Conservation (phyloP, 2,329 filamentous ascomycete species). For the Aspergillus sp. region DNA sequence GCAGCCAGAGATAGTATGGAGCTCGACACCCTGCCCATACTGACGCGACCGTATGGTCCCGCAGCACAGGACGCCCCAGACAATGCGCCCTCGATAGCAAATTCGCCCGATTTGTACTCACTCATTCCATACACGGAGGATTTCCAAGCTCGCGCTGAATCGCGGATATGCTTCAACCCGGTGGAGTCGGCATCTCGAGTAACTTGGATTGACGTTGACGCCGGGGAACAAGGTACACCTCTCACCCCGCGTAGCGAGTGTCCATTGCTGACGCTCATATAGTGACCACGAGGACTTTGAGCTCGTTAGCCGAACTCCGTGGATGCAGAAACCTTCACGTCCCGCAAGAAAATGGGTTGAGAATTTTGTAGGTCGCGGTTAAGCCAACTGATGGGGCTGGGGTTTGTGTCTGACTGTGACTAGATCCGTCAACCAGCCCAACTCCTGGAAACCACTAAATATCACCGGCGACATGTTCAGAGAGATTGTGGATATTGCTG, state of each 20-base stretch:
- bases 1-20: neutral
- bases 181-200: conserved; percentile 9
- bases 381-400: no score
- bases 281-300: conserved; percentile 7
- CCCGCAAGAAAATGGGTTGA: neutral
- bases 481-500: conserved; percentile 17
- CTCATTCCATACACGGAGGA: conserved; percentile 13
- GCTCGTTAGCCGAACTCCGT: conserved; percentile 8
- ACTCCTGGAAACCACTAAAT: conserved; percentile 28
- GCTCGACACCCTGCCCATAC: neutral
- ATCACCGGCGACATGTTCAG: conserved; percentile 24
- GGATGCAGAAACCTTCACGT: neutral
- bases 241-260: no score
- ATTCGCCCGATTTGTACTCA: conserved; percentile 9
- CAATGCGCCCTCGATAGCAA: neutral
- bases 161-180: conserved; percentile 10
- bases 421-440: conserved; percentile 28
- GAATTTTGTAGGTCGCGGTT: conserved; percentile 15
- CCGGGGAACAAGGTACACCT: neutral
- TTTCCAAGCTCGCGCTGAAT: conserved; percentile 4
- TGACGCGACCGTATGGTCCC: neutral
- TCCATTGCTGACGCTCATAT: neutral
- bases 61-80: neutral
- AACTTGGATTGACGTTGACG: conserved; percentile 13
- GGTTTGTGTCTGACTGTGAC: neutral